These are phyloP conservation scores for Sherardia arvensis DNA, from an alignment of 257 asterid species.

Conservation along the genomic window DNA sequence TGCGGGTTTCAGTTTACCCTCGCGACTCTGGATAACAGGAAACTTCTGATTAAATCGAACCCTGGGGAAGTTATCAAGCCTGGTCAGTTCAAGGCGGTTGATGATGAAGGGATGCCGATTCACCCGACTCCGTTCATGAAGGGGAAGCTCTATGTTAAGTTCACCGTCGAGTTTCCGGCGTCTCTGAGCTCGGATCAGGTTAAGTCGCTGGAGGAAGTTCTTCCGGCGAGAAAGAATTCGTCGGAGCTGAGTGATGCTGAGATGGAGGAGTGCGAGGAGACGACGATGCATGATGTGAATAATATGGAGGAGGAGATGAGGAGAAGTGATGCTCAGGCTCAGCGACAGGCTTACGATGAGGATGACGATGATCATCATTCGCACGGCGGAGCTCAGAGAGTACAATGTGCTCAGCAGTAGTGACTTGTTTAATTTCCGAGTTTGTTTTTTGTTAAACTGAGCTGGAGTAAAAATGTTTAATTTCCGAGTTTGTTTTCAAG, in stretches of 20 bases:
- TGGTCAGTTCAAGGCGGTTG: constrained; percentile 43
- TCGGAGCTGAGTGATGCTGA: constrained; percentile 48
- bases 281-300: constrained; percentile 41
- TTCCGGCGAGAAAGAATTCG: constrained; percentile 34
- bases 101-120: constrained; percentile 66
- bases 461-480: too few species aligned
- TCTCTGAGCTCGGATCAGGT: constrained; percentile 36
- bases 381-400: constrained; percentile 42
- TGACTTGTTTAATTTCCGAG: too few species aligned
- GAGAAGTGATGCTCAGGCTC: constrained; percentile 26
- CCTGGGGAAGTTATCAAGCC: constrained; percentile 66
- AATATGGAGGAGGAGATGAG: constrained; percentile 63
- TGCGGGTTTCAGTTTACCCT: constrained; percentile 60
- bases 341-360: constrained; percentile 54
- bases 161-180: constrained; percentile 48
- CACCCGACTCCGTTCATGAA: constrained; percentile 50
- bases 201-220: constrained; percentile 26
- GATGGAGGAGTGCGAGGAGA: constrained; percentile 63
- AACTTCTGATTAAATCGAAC: constrained; percentile 43
- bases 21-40: constrained; percentile 49
- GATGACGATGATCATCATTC: constrained; percentile 39
- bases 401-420: too few species aligned
- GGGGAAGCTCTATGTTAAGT: constrained; percentile 50
- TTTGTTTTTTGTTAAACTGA: too few species aligned
- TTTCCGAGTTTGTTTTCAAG: too few species aligned